Evolutionary conservation across 139 green algal genomes (phyloP).

Genomic region (Yamagishiella unicocca): DNA sequence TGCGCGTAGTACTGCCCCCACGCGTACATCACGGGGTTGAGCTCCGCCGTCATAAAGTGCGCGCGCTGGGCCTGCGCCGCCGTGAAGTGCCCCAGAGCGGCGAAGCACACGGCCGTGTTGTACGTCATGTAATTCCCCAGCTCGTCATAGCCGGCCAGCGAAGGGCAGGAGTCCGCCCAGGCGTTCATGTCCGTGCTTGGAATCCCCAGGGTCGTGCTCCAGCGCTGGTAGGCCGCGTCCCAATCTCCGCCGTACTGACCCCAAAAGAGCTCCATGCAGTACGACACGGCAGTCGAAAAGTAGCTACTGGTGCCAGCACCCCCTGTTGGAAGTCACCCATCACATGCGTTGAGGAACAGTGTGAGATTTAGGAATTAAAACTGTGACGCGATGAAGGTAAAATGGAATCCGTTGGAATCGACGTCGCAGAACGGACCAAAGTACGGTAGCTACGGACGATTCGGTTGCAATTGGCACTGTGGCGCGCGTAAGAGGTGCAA

Average conservation of each 20-base stretch:
- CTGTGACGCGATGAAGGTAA: not conserved
- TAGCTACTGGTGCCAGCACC: not conserved
- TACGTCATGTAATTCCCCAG: conserved; percentile 47
- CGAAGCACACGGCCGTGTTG: too few relatives aligned
- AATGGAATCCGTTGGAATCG: not conserved
- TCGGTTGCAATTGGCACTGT: not conserved
- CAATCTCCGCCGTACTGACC: conserved; percentile 32
- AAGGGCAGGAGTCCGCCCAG: not conserved
- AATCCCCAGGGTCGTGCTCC: not conserved
- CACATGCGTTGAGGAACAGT: not conserved
- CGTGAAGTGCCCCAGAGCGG: conserved; percentile 28
- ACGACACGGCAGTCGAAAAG: not conserved
- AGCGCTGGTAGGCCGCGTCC: not conserved
- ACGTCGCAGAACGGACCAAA: not conserved
- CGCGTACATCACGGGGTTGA: too few relatives aligned
- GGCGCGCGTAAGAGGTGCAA: not conserved
- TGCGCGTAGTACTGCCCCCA: conserved; percentile 9
- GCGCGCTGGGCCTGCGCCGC: not conserved
- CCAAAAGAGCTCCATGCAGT: conserved; percentile 29
- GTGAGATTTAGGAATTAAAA: not conserved
- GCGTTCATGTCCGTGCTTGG: not conserved
- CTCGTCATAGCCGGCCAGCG: not conserved
- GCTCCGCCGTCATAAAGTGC: not conserved
- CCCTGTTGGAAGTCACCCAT: not conserved
- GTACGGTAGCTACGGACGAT: not conserved